Base-by-base conservation (phyloP, 441 rosid genomes). In the Lepidium campestre region DNA sequence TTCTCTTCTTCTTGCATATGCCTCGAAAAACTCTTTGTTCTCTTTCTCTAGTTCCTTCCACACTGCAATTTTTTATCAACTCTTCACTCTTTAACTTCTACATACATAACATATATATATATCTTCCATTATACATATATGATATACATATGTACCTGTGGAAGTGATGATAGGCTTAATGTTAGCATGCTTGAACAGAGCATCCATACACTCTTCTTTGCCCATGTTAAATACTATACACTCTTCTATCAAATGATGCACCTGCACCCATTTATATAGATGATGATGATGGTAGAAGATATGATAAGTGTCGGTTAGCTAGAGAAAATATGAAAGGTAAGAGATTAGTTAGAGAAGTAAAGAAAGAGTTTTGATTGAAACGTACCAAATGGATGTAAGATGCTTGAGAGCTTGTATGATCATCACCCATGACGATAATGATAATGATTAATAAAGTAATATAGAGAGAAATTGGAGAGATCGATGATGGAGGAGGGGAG, bases 201-300 rank as follows among this genome's bases (percentile, higher is more conserved):
- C 93, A 57, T 87, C 93, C 86, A 86, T 81, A 91, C 97, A 93
- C 81, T 93, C 97, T 75, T 93, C 96, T 81, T 74, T 90, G 70
- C 78, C 80, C 98, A 93, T 83, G 77, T 86, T 87, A 82, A 88
- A 88, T 10, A 87, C 11, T 10, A 93, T 75, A 56, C 98, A 93
- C 76, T 90, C 90, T 72, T 93, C 98, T 64, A 93, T 93, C 37
- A 93, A 80, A 77, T 75, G 92, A 75, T 93, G 98, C 72, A 93
- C 98, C 98, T 93, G 78, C 77, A 12, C 8, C 47, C 40, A 48
- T 14, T 37, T 60, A 27, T 46, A 27, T 4, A 1, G 52, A 47
- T 6, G 10, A 62, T 41, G 7, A 59, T 9, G 17, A 25, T 17
- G 23, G 35, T 25, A 37, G 68, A 49, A n/a, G 50, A 44, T 34